These are phyloP conservation scores for Pittosporum tobira DNA, from an alignment of 129 eudicot species.

Conservation along the genomic window DNA sequence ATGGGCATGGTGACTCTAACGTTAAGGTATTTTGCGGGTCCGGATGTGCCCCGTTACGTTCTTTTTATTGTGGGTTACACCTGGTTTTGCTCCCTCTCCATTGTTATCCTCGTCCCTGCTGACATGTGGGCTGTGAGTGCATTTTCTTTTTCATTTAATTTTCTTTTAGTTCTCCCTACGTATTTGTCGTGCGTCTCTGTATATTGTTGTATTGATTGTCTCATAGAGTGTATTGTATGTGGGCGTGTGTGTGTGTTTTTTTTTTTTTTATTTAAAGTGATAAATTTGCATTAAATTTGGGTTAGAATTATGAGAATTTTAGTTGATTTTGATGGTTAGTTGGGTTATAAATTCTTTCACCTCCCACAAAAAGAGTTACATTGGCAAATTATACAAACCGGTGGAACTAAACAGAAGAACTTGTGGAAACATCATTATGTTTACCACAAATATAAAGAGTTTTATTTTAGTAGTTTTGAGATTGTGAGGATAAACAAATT, in stretches of 20 bases:
- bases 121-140: constrained; percentile 70
- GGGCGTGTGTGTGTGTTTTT: too few species aligned
- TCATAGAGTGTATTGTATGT: background rate
- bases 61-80: constrained; percentile 71
- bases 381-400: too few species aligned
- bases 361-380: too few species aligned
- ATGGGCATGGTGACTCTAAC: constrained; percentile 71
- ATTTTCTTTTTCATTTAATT: background rate
- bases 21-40: constrained; percentile 70
- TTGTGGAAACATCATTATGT: too few species aligned
- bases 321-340: background rate
- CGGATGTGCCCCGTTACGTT: constrained; percentile 67
- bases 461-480: too few species aligned
- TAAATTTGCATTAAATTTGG: background rate
- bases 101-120: constrained; percentile 77
- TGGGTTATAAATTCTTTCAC: background rate
- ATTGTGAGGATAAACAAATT: too few species aligned
- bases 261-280: background rate
- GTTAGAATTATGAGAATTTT: background rate
- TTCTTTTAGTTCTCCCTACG: background rate
- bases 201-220: background rate
- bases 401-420: too few species aligned
- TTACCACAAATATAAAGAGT: too few species aligned
- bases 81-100: constrained; percentile 70
- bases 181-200: background rate